Evolutionary conservation across 768 basidiomycete species (phyloP).

Genomic region (Calvatia gigantea): DNA sequence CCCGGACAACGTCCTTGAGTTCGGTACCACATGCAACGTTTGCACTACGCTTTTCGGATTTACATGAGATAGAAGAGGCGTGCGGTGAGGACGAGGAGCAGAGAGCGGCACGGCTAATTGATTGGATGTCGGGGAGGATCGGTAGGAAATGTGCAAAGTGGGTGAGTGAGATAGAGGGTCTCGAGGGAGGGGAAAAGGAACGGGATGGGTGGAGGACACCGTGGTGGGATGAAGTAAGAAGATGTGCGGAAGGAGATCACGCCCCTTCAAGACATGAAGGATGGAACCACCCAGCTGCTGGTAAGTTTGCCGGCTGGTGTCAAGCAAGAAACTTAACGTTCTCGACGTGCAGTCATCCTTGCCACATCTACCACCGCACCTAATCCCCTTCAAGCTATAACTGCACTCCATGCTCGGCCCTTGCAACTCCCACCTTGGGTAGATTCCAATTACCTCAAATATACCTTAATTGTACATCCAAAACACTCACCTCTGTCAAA

Average conservation of each 20-base stretch:
- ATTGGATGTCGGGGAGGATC: constrained; percentile 82
- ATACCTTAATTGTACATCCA: constrained; percentile 78
- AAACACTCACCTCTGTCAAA: constrained; percentile 63
- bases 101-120: constrained; percentile 75
- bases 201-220: constrained; percentile 50
- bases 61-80: constrained; percentile 66
- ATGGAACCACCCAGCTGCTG: constrained; percentile 85
- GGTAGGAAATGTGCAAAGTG: constrained; percentile 59
- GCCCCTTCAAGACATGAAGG: constrained; percentile 69
- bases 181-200: constrained; percentile 34
- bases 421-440: constrained; percentile 80
- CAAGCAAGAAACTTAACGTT: constrained; percentile 1
- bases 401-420: constrained; percentile 63
- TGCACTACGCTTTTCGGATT: constrained; percentile 73
- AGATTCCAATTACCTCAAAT: constrained; percentile 65
- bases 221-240: constrained; percentile 85
- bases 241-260: constrained; percentile 75
- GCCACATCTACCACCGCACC: constrained; percentile 80
- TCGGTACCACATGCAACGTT: constrained; percentile 73
- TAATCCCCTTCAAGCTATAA: constrained; percentile 79
- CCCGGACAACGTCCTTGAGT: constrained; percentile 68
- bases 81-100: constrained; percentile 77
- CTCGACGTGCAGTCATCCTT: constrained; percentile 56
- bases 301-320: constrained; percentile 41
- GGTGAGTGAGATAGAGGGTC: constrained; percentile 62